phyloP scores from a whole-genome alignment of 2,329 filamentous ascomycete species.

The Aspergillus puulaauensis region DNA sequence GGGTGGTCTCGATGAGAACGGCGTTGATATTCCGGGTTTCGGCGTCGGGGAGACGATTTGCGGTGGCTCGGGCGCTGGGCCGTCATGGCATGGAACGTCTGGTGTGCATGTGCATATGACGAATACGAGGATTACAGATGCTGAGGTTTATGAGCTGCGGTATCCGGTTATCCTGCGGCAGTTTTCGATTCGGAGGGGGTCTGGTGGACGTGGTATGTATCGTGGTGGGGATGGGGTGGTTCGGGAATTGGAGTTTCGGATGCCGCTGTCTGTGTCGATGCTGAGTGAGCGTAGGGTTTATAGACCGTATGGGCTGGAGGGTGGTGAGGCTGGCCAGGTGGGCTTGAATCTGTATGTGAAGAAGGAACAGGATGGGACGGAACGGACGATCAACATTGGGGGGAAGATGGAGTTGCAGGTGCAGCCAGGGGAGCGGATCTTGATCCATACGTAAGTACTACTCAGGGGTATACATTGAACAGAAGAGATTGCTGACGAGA shows the following conservation, averaged over 20 bases:
- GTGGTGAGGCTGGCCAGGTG: conserved; percentile 74
- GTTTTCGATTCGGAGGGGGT: conserved; percentile 66
- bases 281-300: conserved; percentile 76
- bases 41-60: conserved; percentile 89
- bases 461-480: too few relatives aligned
- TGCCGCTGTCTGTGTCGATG: conserved; percentile 77
- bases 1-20: conserved; percentile 36
- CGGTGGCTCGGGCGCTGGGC: conserved; percentile 74
- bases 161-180: conserved; percentile 75
- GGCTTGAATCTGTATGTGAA: conserved; percentile 88
- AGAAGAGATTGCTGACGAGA: too few relatives aligned
- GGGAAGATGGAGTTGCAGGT: conserved; percentile 48
- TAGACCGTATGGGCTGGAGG: conserved; percentile 77
- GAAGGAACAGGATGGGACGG: conserved; percentile 60
- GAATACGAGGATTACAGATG: conserved; percentile 81
- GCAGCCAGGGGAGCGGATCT: too few relatives aligned
- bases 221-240: conserved; percentile 76
- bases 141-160: conserved; percentile 76
- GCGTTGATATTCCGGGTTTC: conserved; percentile 65
- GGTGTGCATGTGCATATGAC: conserved; percentile 86
- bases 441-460: too few relatives aligned
- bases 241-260: conserved; percentile 79
- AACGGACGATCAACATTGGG: conserved; percentile 58
- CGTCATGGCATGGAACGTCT: conserved; percentile 71
- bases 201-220: conserved; percentile 66